Evolutionary conservation across 768 basidiomycete species (phyloP), one percentile per base, ranked within the genome.

Genomic region (Tephrocybe rancida): DNA sequence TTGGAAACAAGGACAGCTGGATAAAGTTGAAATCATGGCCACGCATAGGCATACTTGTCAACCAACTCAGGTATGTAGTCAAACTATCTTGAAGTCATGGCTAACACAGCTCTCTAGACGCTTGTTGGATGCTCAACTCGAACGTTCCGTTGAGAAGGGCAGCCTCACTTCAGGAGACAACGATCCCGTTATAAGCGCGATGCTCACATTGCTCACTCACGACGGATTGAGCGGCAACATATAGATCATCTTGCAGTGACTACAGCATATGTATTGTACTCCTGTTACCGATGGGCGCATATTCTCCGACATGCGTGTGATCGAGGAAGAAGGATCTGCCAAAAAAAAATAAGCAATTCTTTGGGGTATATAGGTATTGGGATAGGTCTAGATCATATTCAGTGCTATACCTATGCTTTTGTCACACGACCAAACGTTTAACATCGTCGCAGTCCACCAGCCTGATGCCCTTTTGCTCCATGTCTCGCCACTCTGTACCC

Each of bases 21-120:
- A 70, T 97, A 53, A 86, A 81, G 61, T 66, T 96, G 56, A 83
- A 79, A 50, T 90, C 92, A 0, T 91, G 87, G 83, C 90, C 95
- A n/a, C 81, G 93, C 8, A 95, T 96, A 44, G 94, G 93, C 1
- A 85, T 94, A 10, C 78, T 97, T 25, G 88, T 92, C 37, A 94
- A 94, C 63, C 91, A 94, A 59, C 71, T 95, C 10, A 78, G 91
- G 91, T 90, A 64, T 56, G 76, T 67, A 21, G 32, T 14, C 2
- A 32, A 21, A 5, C 24, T 43, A 39, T 24, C n/a, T 21, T 21
- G n/a, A 18, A 8, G n/a, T 45, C 29, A n/a, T 22, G 39, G 27
- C 10, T 47, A 29, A 51, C 41, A 14, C 11, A 18, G 6, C 43
- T 5, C 16, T 29, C 3, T 58, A 88, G 92, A 45, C 80, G 84